Evolutionary conservation across 129 eudicot genomes (phyloP).

Genomic region (Heracleum sosnowskyi): DNA sequence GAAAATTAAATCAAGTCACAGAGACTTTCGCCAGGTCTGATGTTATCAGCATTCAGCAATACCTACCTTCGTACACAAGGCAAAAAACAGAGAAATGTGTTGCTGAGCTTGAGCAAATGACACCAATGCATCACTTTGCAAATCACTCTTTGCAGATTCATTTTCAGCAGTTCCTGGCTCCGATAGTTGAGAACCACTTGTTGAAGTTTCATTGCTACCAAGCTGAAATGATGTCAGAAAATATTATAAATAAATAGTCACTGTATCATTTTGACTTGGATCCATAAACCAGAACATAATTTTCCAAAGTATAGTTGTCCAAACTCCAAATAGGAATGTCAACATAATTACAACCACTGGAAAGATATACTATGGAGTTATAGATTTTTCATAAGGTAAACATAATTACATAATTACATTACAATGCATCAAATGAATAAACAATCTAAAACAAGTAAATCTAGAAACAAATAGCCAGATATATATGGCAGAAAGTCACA

Average conservation of each 20-base stretch:
- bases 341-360: not conserved
- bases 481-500: not conserved
- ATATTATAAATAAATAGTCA: not conserved
- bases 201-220: constrained; percentile 67
- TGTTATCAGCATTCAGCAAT: not conserved
- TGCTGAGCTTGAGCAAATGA: constrained; percentile 65
- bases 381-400: too few relatives aligned
- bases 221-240: constrained; percentile 29
- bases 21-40: constrained; percentile 4
- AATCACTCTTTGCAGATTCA: constrained; percentile 30
- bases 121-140: constrained; percentile 37
- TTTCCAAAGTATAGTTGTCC: not conserved
- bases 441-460: not conserved
- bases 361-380: too few relatives aligned
- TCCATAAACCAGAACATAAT: not conserved
- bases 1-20: not conserved
- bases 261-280: not conserved
- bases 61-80: constrained; percentile 75
- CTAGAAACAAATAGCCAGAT: not conserved
- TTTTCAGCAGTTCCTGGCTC: constrained; percentile 45
- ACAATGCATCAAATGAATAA: not conserved
- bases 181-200: constrained; percentile 72
- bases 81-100: constrained; percentile 77
- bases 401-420: not conserved
- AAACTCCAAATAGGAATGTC: too few relatives aligned